A percentile compares a stretch with the other conserved stretches of the same genome.
Conservation (phyloP, 2,329 filamentous ascomycete species). For the Colletotrichum tanaceti region DNA sequence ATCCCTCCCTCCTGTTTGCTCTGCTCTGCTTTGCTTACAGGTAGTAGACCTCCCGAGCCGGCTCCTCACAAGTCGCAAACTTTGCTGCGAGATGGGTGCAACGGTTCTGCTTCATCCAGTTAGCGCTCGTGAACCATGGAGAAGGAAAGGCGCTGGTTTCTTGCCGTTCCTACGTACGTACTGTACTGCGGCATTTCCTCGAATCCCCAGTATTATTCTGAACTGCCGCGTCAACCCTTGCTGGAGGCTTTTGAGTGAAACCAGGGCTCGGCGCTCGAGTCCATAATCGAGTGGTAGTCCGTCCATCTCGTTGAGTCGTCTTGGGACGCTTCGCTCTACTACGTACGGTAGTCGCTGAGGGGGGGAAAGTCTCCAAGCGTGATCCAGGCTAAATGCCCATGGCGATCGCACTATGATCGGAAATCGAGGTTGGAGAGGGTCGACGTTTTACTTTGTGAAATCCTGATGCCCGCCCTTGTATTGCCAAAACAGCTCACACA, state of each 20-base stretch:
- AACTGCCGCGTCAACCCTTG: conserved; percentile 36
- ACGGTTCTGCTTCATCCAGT: conserved; percentile 16
- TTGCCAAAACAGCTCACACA: background rate
- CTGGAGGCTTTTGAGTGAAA: conserved; percentile 3
- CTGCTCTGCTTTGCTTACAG: background rate
- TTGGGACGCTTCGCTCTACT: conserved; percentile 15
- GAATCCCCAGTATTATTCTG: conserved; percentile 1
- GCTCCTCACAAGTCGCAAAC: background rate
- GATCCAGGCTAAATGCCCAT: conserved; percentile 34
- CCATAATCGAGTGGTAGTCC: background rate
- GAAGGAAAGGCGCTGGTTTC: background rate
- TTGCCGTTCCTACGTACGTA: conserved; percentile 12
- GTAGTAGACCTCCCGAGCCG: too few species aligned
- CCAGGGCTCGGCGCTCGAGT: conserved; percentile 17
- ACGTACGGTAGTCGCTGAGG: background rate
- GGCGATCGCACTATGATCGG: conserved; percentile 16
- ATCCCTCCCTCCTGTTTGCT: too few species aligned
- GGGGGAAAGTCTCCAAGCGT: conserved; percentile 31
- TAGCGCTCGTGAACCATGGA: conserved; percentile 10
- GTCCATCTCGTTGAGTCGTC: background rate
- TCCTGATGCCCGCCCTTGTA: background rate
- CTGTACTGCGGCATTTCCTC: conserved; percentile 39
- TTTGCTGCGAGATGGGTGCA: background rate
- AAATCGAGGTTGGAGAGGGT: conserved; percentile 18
- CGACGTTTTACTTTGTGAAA: conserved; percentile 15